phyloP scores from a whole-genome alignment of 1,139 yeast genomes.

The Sugiyamaella japonica region DNA sequence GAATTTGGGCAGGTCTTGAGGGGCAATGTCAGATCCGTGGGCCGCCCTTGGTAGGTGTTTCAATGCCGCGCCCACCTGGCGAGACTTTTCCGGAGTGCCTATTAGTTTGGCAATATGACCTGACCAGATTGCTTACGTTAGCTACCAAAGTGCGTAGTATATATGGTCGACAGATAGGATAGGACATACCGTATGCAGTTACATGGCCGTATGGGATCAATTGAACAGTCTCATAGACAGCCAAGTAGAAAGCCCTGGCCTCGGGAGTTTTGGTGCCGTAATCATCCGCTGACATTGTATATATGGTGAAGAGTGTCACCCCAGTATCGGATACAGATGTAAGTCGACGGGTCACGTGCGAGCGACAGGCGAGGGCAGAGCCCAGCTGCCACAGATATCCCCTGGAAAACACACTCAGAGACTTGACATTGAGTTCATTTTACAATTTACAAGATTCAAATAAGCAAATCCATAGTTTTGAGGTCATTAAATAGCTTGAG shows the following conservation, averaged over 20 bases:
- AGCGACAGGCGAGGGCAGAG: not conserved
- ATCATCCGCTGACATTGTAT: conserved; percentile 4
- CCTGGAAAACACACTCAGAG: not conserved
- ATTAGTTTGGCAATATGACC: conserved; percentile 69
- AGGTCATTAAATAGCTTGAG: conserved; percentile 13
- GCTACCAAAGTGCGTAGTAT: not conserved
- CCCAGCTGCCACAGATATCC: not conserved
- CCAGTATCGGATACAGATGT: no score
- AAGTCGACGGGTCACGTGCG: no score
- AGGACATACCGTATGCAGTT: conserved; percentile 58
- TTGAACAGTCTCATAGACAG: conserved; percentile 57
- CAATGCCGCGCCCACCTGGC: conserved; percentile 73
- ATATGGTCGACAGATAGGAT: no score
- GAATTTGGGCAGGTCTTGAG: conserved; percentile 34
- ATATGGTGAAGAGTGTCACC: no score
- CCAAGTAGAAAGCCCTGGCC: conserved; percentile 56
- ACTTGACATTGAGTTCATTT: conserved; percentile 1
- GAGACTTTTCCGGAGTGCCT: conserved; percentile 61
- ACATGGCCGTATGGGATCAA: conserved; percentile 65
- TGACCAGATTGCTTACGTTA: conserved; percentile 19
- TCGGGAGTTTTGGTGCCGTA: conserved; percentile 46
- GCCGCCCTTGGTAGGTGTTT: conserved; percentile 48
- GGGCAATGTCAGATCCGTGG: conserved; percentile 17
- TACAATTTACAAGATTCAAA: conserved; percentile 7
- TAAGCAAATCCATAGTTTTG: conserved; percentile 9